Percentiles rank a stretch among this genome's conserved stretches.
phyloP scores from a whole-genome alignment of 371 early-diverging fungal species.

The Apophysomyces variabilis region DNA sequence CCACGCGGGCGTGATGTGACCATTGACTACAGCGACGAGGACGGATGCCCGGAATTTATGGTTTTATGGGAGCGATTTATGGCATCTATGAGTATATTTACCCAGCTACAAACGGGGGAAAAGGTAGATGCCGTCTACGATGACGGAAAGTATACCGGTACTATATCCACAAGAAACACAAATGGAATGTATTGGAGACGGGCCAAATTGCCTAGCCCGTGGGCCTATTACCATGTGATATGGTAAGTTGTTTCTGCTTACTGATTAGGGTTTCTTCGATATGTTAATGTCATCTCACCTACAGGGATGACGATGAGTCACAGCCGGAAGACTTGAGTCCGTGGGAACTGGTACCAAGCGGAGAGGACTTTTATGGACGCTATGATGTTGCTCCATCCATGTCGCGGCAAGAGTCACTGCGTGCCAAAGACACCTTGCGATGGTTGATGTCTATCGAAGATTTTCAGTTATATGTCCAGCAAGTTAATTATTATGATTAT shows the following conservation, averaged over 20 bases:
- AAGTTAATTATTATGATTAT: constrained; percentile 70
- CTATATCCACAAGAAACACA: constrained; percentile 41
- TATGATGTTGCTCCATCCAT: constrained; percentile 32
- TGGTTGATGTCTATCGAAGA: constrained; percentile 47
- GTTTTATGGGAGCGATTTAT: constrained; percentile 68
- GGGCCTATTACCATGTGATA: constrained; percentile 59
- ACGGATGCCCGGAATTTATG: constrained; percentile 73
- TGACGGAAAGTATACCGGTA: constrained; percentile 66
- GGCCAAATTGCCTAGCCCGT: constrained; percentile 47
- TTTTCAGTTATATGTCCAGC: constrained; percentile 64
- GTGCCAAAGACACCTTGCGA: constrained; percentile 42
- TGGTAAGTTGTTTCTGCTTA: constrained; percentile 35
- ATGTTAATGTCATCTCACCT: not conserved
- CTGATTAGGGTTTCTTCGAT: not conserved
- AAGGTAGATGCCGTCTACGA: constrained; percentile 70
- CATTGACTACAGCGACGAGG: constrained; percentile 74
- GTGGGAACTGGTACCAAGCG: constrained; percentile 59
- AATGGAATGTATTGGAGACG: constrained; percentile 41
- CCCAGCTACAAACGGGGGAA: constrained; percentile 49
- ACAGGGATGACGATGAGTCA: constrained; percentile 42
- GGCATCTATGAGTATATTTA: constrained; percentile 57
- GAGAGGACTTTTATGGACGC: constrained; percentile 41
- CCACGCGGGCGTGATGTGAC: constrained; percentile 45
- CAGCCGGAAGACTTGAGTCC: constrained; percentile 44
- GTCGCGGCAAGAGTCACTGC: constrained; percentile 22